These are phyloP conservation scores for Dactylellina cionopaga DNA, from an alignment of 2,329 filamentous ascomycete species.

Conservation along the genomic window DNA sequence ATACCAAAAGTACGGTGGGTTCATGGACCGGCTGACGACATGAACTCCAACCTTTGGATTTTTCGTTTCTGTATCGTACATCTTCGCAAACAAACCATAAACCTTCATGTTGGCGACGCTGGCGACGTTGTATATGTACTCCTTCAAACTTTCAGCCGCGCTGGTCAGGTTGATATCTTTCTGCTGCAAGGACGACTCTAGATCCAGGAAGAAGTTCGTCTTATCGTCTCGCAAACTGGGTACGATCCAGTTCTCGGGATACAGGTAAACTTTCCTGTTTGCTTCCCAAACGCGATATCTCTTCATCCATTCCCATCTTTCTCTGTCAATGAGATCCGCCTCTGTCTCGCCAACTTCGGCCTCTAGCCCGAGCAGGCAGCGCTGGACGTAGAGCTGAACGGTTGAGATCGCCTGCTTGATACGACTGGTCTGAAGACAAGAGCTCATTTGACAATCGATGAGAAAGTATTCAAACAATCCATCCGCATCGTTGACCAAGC, in stretches of 20 bases:
- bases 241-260: slow-evolving; percentile 60
- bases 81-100: neutral
- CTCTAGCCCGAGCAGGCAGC: slow-evolving; percentile 58
- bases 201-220: slow-evolving; percentile 53
- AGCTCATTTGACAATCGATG: slow-evolving; percentile 59
- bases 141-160: slow-evolving; percentile 1
- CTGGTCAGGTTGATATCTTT: slow-evolving; percentile 52
- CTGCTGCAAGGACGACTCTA: slow-evolving; percentile 57
- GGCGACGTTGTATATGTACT: neutral
- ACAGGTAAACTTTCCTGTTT: slow-evolving; percentile 58
- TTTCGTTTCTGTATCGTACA: neutral
- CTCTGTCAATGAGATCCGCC: neutral
- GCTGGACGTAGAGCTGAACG: slow-evolving; percentile 58
- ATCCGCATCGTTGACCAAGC: neutral
- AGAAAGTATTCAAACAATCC: no score
- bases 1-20: slow-evolving; percentile 1
- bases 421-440: slow-evolving; percentile 57
- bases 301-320: slow-evolving; percentile 58
- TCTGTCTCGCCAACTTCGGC: neutral
- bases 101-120: slow-evolving; percentile 6
- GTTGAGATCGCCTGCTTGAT: slow-evolving; percentile 59
- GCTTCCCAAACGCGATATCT: slow-evolving; percentile 58
- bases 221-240: slow-evolving; percentile 59
- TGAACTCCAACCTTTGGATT: neutral
- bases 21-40: slow-evolving; percentile 4